Base-by-base conservation (phyloP, 2,329 filamentous ascomycete genomes). In the Exophiala mesophila region DNA sequence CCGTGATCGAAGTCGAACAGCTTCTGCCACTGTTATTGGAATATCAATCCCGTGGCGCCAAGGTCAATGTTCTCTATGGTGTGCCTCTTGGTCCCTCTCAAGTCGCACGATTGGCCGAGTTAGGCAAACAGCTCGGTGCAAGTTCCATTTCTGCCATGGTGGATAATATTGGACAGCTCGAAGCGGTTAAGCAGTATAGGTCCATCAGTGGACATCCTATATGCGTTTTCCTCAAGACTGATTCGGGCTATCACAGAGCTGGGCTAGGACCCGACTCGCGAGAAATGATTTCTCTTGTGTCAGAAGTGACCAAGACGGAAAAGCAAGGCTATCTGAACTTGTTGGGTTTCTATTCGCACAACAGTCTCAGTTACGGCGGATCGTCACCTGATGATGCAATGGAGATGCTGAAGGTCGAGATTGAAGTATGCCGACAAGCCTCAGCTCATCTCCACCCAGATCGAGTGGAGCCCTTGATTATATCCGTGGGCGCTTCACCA, bases 401-500 rank as follows among this genome's bases (percentile, higher is more conserved):
- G 53, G 61, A 69, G 0, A 72, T 74, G 38, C 64, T 88, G 7
- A 69, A 69, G 1, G 65, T 66, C 6, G 85, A 89, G 63, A 72
- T 88, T 32, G 58, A 66, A 16, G 72, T 63, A 69, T 41, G 65
- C 59, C 35, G 53, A 41, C 38, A 60, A 55, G 53, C 63, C 46
- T 34, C 62, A 28, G 44, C 55, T 13, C 41, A 46, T n/a, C 53
- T 57, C 35, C 41, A 44, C 16, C 42, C 3, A 36, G 52, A 13
- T 35, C 51, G n/a, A 45, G 49, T 10, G 39, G 44, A 50, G 2
- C 66, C 64, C 36, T 53, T 76, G 12, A 68, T 79, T 0, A 67
- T 90, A 2, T 85, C 82, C 1, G 80, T 88, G 0, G 86, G 86
- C 4, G 85, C 86, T 0, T 87, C 85, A 13, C 86, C 86, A 0